Conservation (phyloP, 805 yeast genomes). For the Cephaloascus albidus region DNA sequence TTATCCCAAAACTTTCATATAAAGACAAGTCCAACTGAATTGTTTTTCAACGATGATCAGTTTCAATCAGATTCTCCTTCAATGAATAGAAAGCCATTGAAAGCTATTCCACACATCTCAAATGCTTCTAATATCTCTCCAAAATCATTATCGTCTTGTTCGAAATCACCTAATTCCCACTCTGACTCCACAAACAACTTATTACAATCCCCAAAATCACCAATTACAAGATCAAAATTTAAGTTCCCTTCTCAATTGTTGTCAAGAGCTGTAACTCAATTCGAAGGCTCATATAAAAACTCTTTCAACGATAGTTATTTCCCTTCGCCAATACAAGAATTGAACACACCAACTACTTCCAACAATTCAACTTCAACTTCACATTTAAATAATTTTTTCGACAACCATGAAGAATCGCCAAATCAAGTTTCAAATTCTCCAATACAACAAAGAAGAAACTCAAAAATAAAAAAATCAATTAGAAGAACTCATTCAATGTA, state of each 20-base stretch:
- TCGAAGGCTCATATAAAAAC: not conserved
- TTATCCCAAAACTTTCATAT: conserved; percentile 21
- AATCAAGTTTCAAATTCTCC: conserved; percentile 20
- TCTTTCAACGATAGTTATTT: not conserved
- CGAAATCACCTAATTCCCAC: not conserved
- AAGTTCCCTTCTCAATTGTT: not conserved
- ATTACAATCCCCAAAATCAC: not conserved
- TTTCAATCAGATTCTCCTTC: not conserved
- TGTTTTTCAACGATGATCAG: not conserved
- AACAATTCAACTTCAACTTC: no score
- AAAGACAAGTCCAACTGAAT: not conserved
- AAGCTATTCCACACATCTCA: not conserved
- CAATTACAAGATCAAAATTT: not conserved
- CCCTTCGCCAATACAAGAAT: not conserved
- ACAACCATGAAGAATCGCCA: conserved; percentile 1
- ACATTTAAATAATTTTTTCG: conserved; percentile 1
- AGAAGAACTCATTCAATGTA: conserved; percentile 66
- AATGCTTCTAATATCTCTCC: not conserved
- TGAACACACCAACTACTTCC: no score
- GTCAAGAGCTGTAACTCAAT: not conserved
- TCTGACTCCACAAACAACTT: no score
- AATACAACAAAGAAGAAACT: conserved; percentile 17
- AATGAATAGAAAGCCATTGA: not conserved
- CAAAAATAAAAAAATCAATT: conserved; percentile 23
- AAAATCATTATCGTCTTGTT: not conserved